Conservation (phyloP, 1,284 basidiomycete species). For the Ustilago shanxiensis region DNA sequence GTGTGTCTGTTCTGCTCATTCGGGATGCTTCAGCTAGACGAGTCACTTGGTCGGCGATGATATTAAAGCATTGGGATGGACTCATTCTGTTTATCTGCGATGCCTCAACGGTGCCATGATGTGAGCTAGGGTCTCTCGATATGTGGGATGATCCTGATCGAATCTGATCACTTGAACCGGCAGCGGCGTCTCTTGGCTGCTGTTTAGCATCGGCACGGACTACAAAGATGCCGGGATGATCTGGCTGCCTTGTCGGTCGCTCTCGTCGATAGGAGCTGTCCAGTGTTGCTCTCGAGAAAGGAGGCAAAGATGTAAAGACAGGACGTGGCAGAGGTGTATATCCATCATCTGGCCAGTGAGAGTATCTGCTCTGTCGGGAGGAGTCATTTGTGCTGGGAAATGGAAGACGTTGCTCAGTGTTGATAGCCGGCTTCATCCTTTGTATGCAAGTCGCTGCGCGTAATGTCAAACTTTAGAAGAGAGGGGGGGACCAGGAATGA, state of each 20-base stretch:
- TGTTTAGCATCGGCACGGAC: too few species aligned
- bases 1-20: neutral
- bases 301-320: neutral
- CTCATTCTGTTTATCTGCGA: neutral
- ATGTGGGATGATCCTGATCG: neutral
- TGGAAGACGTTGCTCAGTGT: neutral
- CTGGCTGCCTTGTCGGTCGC: too few species aligned
- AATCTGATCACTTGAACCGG: neutral
- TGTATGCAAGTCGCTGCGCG: too few species aligned
- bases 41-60: constrained; percentile 9
- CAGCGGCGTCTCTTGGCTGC: too few species aligned
- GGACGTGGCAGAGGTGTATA: constrained; percentile 9
- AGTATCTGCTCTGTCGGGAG: constrained; percentile 2
- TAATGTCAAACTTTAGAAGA: neutral
- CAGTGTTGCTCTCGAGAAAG: neutral
- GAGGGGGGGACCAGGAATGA: too few species aligned
- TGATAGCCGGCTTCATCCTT: neutral
- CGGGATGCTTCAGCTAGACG: constrained; percentile 9
- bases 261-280: neutral
- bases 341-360: constrained; percentile 16
- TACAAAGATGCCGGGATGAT: too few species aligned
- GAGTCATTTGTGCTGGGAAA: constrained; percentile 8
- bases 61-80: constrained; percentile 4
- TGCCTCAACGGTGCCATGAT: neutral
- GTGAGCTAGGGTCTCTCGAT: neutral